These are phyloP conservation scores for Metschnikowia kunwiensis DNA, from an alignment of 805 yeast genomes.

Conservation along the genomic window DNA sequence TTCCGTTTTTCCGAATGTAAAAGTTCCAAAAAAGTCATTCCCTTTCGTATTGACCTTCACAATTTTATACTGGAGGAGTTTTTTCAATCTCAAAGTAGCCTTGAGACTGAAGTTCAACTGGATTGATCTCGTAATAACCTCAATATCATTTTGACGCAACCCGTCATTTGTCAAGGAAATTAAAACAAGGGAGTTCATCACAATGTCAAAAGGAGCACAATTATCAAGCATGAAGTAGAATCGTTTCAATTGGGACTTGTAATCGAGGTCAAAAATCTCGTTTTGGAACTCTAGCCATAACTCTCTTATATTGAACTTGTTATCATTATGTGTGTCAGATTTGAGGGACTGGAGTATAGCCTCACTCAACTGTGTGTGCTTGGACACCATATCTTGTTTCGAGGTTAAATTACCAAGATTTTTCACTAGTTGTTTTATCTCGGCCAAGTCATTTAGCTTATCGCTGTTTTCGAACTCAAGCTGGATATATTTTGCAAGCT, in stretches of 20 bases:
- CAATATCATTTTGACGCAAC: constrained; percentile 60
- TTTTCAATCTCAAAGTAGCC: constrained; percentile 45
- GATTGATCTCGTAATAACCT: constrained; percentile 50
- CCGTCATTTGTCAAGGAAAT: constrained; percentile 68
- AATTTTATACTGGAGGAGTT: constrained; percentile 48
- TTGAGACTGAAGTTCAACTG: constrained; percentile 64
- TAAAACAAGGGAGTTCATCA: constrained; percentile 54
- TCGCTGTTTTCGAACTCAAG: constrained; percentile 50
- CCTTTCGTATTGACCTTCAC: constrained; percentile 30
- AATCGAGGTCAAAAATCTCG: constrained; percentile 52
- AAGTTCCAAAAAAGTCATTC: constrained; percentile 24
- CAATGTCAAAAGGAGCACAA: constrained; percentile 36
- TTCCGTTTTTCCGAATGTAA: constrained; percentile 17
- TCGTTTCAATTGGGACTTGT: constrained; percentile 28
- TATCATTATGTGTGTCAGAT: constrained; percentile 12
- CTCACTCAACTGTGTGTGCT: constrained; percentile 76
- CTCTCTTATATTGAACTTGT: constrained; percentile 38
- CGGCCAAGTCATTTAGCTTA: constrained; percentile 28
- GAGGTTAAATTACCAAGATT: constrained; percentile 64
- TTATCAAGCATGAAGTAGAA: constrained; percentile 38
- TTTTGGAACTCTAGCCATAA: constrained; percentile 61
- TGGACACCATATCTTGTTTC: constrained; percentile 63
- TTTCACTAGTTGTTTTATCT: constrained; percentile 70
- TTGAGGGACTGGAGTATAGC: constrained; percentile 49
- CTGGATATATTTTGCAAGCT: constrained; percentile 68